Conservation (phyloP, 192 early-diverging fungal species). For the Coemansia sp. region DNA sequence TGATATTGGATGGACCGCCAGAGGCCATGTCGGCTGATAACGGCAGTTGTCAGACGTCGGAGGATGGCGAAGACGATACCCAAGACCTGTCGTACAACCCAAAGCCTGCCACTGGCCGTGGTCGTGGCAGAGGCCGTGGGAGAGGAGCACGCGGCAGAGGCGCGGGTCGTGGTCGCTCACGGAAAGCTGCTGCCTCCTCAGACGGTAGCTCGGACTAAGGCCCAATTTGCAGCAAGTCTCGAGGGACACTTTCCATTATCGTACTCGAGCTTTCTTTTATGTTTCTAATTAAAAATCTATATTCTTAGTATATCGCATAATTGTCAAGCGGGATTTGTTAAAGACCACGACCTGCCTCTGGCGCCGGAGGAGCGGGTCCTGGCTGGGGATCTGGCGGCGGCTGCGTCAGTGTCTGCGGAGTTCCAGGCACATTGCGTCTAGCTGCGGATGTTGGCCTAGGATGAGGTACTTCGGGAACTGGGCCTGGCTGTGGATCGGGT, state of each 20-base stretch:
- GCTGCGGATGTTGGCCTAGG: not conserved
- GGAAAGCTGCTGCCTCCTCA: constrained; percentile 3
- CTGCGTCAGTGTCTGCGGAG: not conserved
- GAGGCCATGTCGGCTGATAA: constrained; percentile 23
- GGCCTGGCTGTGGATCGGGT: constrained; percentile 45
- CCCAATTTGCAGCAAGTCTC: not conserved
- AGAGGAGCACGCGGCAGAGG: constrained; percentile 46
- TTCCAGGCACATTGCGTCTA: not conserved
- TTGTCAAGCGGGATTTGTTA: not conserved
- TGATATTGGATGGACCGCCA: constrained; percentile 40
- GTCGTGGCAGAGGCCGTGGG: constrained; percentile 38
- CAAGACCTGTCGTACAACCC: constrained; percentile 29
- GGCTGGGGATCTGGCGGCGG: constrained; percentile 1
- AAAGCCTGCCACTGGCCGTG: constrained; percentile 22
- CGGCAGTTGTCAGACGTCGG: constrained; percentile 19
- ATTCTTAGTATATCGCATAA: not conserved
- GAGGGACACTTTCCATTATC: not conserved
- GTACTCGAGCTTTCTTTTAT: not conserved
- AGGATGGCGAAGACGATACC: constrained; percentile 28
- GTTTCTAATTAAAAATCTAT: not conserved
- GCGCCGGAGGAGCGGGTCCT: not conserved
- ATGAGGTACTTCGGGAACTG: constrained; percentile 15
- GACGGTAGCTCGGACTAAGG: constrained; percentile 2
- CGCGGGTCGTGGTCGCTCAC: constrained; percentile 28
- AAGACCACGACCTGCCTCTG: not conserved